A percentile compares a stretch with the other conserved stretches of the same genome.
phyloP scores from a whole-genome alignment of 345 rosid genomes.

The Populus deltoides region DNA sequence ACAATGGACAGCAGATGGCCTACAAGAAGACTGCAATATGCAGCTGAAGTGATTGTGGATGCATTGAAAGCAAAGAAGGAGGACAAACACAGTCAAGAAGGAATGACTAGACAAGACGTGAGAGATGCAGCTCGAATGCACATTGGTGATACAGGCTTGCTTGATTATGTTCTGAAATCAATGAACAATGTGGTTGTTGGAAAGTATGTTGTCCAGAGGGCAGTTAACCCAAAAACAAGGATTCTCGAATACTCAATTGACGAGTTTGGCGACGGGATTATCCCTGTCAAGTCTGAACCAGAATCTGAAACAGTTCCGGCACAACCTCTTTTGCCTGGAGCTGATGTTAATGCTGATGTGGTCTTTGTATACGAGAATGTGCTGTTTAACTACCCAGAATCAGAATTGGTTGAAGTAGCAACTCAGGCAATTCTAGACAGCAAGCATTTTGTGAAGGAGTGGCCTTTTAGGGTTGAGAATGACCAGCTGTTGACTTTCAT shows the following conservation, averaged over 20 bases:
- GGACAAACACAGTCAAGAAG: slow-evolving; percentile 27
- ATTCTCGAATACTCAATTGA: slow-evolving; percentile 69
- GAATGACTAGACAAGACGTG: slow-evolving; percentile 86
- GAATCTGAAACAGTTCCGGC: slow-evolving; percentile 17
- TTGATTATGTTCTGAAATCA: slow-evolving; percentile 76
- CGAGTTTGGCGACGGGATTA: slow-evolving; percentile 35
- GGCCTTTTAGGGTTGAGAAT: slow-evolving; percentile 53
- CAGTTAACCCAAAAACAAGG: slow-evolving; percentile 55
- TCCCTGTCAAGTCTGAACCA: slow-evolving; percentile 6
- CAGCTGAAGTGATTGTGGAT: slow-evolving; percentile 74
- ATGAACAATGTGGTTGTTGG: slow-evolving; percentile 76
- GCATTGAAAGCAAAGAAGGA: slow-evolving; percentile 54
- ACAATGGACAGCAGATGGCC: slow-evolving; percentile 82
- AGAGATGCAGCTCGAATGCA: slow-evolving; percentile 88
- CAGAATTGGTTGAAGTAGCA: slow-evolving; percentile 46
- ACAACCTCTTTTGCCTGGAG: slow-evolving; percentile 35
- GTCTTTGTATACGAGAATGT: slow-evolving; percentile 46
- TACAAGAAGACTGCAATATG: slow-evolving; percentile 62
- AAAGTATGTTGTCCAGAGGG: slow-evolving; percentile 47
- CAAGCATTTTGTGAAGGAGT: slow-evolving; percentile 72
- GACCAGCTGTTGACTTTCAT: slow-evolving; percentile 47
- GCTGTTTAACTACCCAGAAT: slow-evolving; percentile 52
- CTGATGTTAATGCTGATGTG: slow-evolving; percentile 56
- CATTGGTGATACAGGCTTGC: slow-evolving; percentile 87
- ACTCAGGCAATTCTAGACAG: slow-evolving; percentile 60